Evolutionary conservation across 2,329 filamentous ascomycete genomes (phyloP), one percentile per base, ranked within the genome.

Genomic region (Knufia petricola): DNA sequence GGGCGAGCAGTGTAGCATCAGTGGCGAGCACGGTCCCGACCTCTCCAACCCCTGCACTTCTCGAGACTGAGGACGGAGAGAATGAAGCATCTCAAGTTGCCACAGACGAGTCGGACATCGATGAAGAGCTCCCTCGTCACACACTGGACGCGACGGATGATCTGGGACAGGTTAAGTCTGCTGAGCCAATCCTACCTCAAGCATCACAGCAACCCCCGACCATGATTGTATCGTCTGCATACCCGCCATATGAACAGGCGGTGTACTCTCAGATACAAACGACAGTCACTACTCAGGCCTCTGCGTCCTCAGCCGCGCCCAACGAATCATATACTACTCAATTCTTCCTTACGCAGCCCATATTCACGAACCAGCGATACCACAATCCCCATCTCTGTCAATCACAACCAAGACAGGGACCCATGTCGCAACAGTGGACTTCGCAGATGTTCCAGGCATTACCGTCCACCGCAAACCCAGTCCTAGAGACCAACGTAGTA

Each of bases 381-480:
- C 17, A 47, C n/a, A 38, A 47, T 28, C 21, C 32, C 4, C 32
- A 37, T 10, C 13, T 30, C n/a, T 47, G 44, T 32, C 21, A 38
- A 3, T 8, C 32, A 38, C 4, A 13, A n/a, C 41, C 24, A n/a
- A n/a, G n/a, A 26, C 32, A n/a, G 19, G 12, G 17, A 10, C 9
- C 28, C 9, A 3, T 23, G 7, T 13, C 10, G 8, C 44, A 28
- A 20, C 44, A 37, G 21, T 39, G 32, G 44, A 47, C 44, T 8
- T 17, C 20, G 6, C 44, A 47, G 34, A 47, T 47, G 32, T 47
- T 31, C 19, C 4, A 47, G n/a, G 32, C 44, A 23, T 24, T 47
- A 8, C 44, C 44, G 3, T 47, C 44, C n/a, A 39, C 44, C 6
- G 19, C 15, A 9, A 38, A 32, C 7, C 44, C 34, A 24, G 10